Base-by-base conservation (phyloP, 768 basidiomycete species). In the Xerocomellus chrysenteron region DNA sequence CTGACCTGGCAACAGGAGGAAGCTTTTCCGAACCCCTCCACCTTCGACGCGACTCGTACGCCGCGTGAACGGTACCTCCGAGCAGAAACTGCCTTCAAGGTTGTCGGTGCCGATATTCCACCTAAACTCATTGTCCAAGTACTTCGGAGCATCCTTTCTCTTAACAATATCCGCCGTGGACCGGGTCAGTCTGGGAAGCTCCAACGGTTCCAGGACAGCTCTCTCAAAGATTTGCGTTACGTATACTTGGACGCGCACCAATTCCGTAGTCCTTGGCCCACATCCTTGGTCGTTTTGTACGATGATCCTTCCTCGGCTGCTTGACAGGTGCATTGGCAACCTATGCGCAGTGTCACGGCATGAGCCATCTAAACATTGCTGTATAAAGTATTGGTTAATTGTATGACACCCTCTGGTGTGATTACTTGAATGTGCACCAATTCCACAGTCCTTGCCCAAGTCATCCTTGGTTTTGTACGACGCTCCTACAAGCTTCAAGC, bases 181-280 rank as follows among this genome's bases (percentile, higher is more conserved):
- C 88, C 87, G 1, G 86, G 85, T 1, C 76, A 80, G 46, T 89
- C 87, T 6, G 91, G 91, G 1, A 60, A 54, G 13, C 80, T 93
- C 33, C 79, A 80, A 54, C 76, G 87, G 51, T 88, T 83, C 77
- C 65, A 74, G 48, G 78, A 83, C 51, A 58, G 63, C 3, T 72
- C 75, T 39, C 73, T 79, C 43, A 82, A 78, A 5, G 78, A 82
- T 46, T 69, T 83, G 24, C 73, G 73, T 11, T 79, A 79, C 62
- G 75, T 78, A 52, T 91, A 89, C 68, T 73, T 92, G 57, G 78
- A 82, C 55, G 63, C 67, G 1, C 68, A 75, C 2, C 79, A 83
- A 63, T 52, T 73, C n/a, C 73, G 80, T 12, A 75, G 75, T 5
- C 82, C 87, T 17, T 90, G 88, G 88, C 86, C 90, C 1, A 81